phyloP scores from a whole-genome alignment of 495 filamentous ascomycete genomes.

The Thozetella sp. region DNA sequence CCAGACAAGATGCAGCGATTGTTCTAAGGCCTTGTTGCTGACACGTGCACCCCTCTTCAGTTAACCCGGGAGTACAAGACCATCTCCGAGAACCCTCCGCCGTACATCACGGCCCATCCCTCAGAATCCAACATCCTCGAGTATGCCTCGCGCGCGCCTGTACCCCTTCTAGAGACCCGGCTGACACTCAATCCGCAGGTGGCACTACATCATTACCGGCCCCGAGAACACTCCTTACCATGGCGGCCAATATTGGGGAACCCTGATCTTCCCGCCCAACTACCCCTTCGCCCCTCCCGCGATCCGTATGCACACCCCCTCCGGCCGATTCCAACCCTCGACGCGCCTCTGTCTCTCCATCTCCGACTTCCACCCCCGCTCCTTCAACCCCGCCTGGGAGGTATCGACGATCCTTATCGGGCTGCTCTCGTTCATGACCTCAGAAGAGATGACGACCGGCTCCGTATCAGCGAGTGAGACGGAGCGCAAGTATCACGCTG shows the following conservation, averaged over 20 bases:
- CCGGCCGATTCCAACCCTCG: slow-evolving; percentile 90
- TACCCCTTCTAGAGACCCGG: not conserved
- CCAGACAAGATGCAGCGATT: too few relatives aligned
- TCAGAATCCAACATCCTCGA: slow-evolving; percentile 95
- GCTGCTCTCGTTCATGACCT: slow-evolving; percentile 95
- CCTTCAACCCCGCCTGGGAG: slow-evolving; percentile 99
- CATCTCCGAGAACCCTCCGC: slow-evolving; percentile 89
- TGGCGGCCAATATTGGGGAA: slow-evolving; percentile 97
- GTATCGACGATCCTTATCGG: slow-evolving; percentile 96
- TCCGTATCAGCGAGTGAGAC: slow-evolving; percentile 77
- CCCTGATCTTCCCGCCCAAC: slow-evolving; percentile 90
- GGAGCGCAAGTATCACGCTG: slow-evolving; percentile 79
- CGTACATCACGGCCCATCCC: slow-evolving; percentile 91
- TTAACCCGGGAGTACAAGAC: slow-evolving; percentile 92
- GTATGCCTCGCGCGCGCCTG: slow-evolving; percentile 34
- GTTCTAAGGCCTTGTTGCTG: not conserved
- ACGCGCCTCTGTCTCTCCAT: slow-evolving; percentile 93
- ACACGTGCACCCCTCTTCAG: slow-evolving; percentile 40
- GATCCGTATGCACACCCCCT: slow-evolving; percentile 98
- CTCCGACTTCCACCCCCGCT: slow-evolving; percentile 94
- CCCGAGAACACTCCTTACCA: slow-evolving; percentile 95
- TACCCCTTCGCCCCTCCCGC: slow-evolving; percentile 97
- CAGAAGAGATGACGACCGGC: slow-evolving; percentile 98
- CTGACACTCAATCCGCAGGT: slow-evolving; percentile 52
- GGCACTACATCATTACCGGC: slow-evolving; percentile 98